A percentile compares a stretch with the other conserved stretches of the same genome.
These are phyloP conservation scores for Lotmaria passim DNA, from an alignment of 208 protist species.

Conservation along the genomic window DNA sequence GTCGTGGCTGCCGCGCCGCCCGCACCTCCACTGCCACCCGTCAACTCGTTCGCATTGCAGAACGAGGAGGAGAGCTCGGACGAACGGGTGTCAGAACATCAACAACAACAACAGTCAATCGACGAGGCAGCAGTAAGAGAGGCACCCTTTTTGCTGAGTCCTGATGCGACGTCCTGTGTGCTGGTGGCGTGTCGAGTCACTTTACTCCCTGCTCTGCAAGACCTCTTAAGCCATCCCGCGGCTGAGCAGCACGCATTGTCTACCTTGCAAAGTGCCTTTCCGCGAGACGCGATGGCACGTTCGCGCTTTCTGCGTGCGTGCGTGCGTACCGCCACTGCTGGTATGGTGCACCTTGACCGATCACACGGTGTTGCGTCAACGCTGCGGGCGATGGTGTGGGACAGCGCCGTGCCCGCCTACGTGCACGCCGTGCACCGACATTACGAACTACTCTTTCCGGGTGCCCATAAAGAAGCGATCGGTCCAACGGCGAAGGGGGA, in stretches of 20 bases:
- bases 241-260: background rate
- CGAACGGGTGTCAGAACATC: too few relatives aligned
- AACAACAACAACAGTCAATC: slow-evolving; percentile 1
- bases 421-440: slow-evolving; percentile 99
- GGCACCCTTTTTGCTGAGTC: slow-evolving; percentile 45
- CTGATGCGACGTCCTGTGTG: slow-evolving; percentile 68
- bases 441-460: too few relatives aligned
- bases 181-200: slow-evolving; percentile 57
- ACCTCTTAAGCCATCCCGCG: too few relatives aligned
- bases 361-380: slow-evolving; percentile 14
- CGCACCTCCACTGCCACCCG: background rate
- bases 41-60: background rate
- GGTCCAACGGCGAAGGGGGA: too few relatives aligned
- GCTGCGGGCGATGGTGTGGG: slow-evolving; percentile 49
- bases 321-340: slow-evolving; percentile 26
- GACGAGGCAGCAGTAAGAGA: background rate
- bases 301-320: slow-evolving; percentile 2
- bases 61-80: background rate
- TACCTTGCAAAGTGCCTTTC: background rate
- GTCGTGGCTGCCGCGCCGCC: slow-evolving; percentile 9
- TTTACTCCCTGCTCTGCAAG: slow-evolving; percentile 30
- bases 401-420: slow-evolving; percentile 66
- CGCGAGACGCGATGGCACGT: background rate
- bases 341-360: slow-evolving; percentile 59
- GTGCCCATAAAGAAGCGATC: too few relatives aligned